Evolutionary conservation across 164 flowering plant species (phyloP), one percentile per base, ranked within the genome.

Genomic region (Sedum album): DNA sequence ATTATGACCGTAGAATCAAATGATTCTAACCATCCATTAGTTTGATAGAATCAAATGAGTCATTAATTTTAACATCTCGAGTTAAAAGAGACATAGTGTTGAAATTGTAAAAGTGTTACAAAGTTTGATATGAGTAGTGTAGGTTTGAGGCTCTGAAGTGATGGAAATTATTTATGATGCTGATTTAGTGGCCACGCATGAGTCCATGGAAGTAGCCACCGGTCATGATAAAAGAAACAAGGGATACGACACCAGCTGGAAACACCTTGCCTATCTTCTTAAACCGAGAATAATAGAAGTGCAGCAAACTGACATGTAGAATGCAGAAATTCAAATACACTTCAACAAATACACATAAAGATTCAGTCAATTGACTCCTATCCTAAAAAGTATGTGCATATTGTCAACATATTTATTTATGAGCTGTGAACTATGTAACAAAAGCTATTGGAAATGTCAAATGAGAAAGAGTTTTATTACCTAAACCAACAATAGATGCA

Each of bases 141-240:
- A n/a, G n/a, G n/a, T n/a, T n/a, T n/a, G n/a, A n/a, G n/a, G n/a
- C n/a, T n/a, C n/a, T n/a, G n/a, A n/a, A n/a, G n/a, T n/a, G n/a
- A n/a, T n/a, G n/a, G n/a, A n/a, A n/a, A n/a, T n/a, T n/a, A n/a
- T n/a, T n/a, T n/a, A n/a, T n/a, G n/a, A n/a, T n/a, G n/a, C n/a
- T 13, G 61, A 55, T 26, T 55, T 26, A 2, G 95, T 93, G 6
- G 88, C 69, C 65, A 86, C 92, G 90, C 74, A 86, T 31, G 53
- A 93, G 79, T 11, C 98, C 97, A 72, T 93, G 98, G 46, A 90
- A 70, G 78, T 93, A 93, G 64, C 97, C 96, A 51, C 86, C 96
- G 15, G 88, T 82, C 98, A 93, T 93, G 18, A 90, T 73, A 23
- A 93, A 73, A 0, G 98, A 93, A 23, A 84, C 82, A 31, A 89